Percentiles rank a stretch among this genome's conserved stretches.
These are phyloP conservation scores for Candida sojae DNA, from an alignment of 1,139 yeast species.

Conservation along the genomic window DNA sequence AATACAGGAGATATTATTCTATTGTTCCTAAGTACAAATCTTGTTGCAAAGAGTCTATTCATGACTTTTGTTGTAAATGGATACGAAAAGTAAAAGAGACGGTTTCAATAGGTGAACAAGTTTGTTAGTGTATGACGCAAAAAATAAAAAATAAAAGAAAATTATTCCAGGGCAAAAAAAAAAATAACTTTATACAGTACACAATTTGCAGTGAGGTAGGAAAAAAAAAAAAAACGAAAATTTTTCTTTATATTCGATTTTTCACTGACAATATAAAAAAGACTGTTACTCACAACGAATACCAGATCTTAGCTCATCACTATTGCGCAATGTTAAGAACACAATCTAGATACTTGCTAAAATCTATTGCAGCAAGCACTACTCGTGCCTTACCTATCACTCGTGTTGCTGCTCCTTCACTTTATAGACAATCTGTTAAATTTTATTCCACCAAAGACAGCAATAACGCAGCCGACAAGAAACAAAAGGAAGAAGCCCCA, in stretches of 20 bases:
- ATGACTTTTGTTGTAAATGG: background rate
- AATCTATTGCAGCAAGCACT: constrained; percentile 2
- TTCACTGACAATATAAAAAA: background rate
- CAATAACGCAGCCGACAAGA: constrained; percentile 18
- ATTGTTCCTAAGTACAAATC: background rate
- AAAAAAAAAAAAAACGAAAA: background rate
- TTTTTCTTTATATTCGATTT: background rate
- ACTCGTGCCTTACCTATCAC: constrained; percentile 3
- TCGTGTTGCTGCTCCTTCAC: constrained; percentile 1
- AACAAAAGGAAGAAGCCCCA: constrained; percentile 33
- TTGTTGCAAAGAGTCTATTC: background rate
- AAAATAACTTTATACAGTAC: background rate
- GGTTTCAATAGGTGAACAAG: too few species aligned
- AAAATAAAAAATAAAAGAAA: background rate
- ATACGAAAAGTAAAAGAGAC: background rate
- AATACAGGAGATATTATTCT: background rate
- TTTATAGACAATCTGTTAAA: constrained; percentile 7
- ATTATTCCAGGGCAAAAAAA: background rate
- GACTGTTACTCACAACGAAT: background rate
- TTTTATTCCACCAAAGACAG: constrained; percentile 21
- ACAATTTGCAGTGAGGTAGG: background rate
- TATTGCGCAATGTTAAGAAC: constrained; percentile 8
- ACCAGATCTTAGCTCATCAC: background rate
- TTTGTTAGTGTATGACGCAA: background rate
- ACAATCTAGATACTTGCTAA: constrained; percentile 9